Base-by-base conservation (phyloP, 768 basidiomycete species). In the Auricularia sp. region DNA sequence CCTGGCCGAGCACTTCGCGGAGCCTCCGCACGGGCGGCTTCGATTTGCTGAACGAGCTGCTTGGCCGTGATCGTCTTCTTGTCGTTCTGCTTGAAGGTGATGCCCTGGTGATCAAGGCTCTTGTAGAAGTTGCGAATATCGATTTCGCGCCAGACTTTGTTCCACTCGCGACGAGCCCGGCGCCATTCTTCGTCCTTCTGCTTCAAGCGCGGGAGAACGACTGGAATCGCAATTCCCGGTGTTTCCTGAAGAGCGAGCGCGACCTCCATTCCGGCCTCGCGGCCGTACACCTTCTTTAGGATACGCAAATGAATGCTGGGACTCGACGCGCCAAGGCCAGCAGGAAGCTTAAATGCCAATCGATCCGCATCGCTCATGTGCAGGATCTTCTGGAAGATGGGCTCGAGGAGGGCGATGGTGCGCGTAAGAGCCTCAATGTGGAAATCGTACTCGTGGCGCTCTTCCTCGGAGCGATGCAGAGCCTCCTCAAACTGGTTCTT, bases 151-250 rank as follows among this genome's bases (percentile, higher is more conserved):
- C 97, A 99, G 62, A 98, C 90, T 74, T 96, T 91, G 77, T 98
- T 98, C 97, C 97, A 99, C 76, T 97, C 97, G 62, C 93, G 76
- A 73, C 97, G 93, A 18, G 93, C 96, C 23, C 93, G 83, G 76
- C 94, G 97, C 97, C 97, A 99, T 73, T 98, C 96, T 66, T 93
- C 93, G 72, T 98, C 96, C 77, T 98, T 98, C 74, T 90, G 88
- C 77, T 97, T 97, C 65, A 99, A 77, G 5, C 97, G 84, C 59
- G 82, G 78, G 7, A 99, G 81, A 1, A 99, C 92, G 62, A 98
- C 85, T 0, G 97, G 95, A 21, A 98, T 87, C 8, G 96, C 91
- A 16, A 88, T 77, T 14, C 85, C 85, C 0, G 97, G 96, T 5
- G 86, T 82, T n/a, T 98, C 95, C 74, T 98, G 93, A 83, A 99